phyloP scores from a whole-genome alignment of 2,329 filamentous ascomycete genomes.

The Stemphylium lycopersici region DNA sequence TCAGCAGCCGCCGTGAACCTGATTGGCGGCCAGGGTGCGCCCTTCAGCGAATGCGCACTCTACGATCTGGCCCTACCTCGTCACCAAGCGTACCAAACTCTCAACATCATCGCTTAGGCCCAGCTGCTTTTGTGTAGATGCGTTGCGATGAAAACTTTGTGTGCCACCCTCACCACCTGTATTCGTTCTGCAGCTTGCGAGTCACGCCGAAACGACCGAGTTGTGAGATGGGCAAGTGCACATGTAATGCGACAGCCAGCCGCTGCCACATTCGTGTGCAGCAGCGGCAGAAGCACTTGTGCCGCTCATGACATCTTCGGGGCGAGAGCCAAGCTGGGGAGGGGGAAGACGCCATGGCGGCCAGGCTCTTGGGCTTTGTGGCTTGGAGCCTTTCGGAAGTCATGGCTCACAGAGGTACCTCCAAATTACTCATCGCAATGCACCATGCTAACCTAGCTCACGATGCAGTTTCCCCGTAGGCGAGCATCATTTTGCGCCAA shows the following conservation, averaged over 20 bases:
- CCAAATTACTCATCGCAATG: too few species aligned
- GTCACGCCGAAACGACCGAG: background rate
- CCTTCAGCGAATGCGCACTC: background rate
- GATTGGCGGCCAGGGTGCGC: slow-evolving; percentile 8
- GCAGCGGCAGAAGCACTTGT: slow-evolving; percentile 3
- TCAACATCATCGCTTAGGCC: background rate
- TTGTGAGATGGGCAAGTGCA: background rate
- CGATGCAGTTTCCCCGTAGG: too few species aligned
- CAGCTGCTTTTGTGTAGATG: background rate
- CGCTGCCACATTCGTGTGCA: background rate
- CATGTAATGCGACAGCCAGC: background rate
- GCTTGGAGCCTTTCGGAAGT: too few species aligned
- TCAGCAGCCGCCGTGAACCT: background rate
- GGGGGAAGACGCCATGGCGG: background rate
- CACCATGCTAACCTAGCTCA: too few species aligned
- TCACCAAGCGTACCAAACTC: slow-evolving; percentile 1
- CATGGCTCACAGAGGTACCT: too few species aligned
- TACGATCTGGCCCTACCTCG: background rate
- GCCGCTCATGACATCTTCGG: slow-evolving; percentile 4
- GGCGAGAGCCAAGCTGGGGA: background rate
- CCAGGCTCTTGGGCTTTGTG: too few species aligned
- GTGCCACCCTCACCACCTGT: background rate
- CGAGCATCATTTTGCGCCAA: too few species aligned
- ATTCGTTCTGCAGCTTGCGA: background rate
- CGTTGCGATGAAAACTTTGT: background rate